Evolutionary conservation across 306 rosid genomes (phyloP).

Genomic region (Acacia acuminata): DNA sequence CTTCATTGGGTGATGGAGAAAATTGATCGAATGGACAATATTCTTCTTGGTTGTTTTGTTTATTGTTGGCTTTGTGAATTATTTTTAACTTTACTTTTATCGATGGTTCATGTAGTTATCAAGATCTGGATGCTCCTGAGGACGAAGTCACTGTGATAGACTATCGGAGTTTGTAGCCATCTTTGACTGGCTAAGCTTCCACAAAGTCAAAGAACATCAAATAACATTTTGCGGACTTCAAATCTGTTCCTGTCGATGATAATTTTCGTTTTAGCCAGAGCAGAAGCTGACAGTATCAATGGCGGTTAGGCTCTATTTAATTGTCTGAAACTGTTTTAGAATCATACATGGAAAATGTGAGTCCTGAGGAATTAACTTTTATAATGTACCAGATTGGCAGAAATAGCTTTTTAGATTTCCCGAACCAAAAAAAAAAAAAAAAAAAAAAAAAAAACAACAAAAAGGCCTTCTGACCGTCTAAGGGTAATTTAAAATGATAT

Average conservation of each 20-base stretch:
- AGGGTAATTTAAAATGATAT: not conserved
- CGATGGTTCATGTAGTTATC: constrained; percentile 67
- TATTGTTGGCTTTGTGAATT: constrained; percentile 23
- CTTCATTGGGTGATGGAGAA: not conserved
- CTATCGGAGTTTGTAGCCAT: constrained; percentile 83
- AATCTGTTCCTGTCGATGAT: constrained; percentile 5
- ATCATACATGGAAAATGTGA: constrained; percentile 1
- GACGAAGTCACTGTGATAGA: constrained; percentile 98
- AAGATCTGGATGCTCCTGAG: constrained; percentile 95
- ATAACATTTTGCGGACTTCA: constrained; percentile 13
- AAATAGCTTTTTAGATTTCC: constrained; percentile 17
- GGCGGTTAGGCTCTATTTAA: constrained; percentile 27
- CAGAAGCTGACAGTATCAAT: constrained; percentile 20
- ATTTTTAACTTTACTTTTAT: not conserved
- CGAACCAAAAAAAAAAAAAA: not conserved
- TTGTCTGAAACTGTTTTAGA: constrained; percentile 6
- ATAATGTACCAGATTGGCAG: not conserved
- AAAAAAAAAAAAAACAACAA: not conserved
- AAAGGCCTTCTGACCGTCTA: not conserved
- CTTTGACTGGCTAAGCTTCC: constrained; percentile 11
- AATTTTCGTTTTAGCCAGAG: not conserved
- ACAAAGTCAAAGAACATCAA: not conserved
- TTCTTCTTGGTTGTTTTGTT: not conserved
- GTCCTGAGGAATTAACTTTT: constrained; percentile 19
- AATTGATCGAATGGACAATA: not conserved